Base-by-base conservation (phyloP, 106 monocot genomes). In the Allium fistulosum region DNA sequence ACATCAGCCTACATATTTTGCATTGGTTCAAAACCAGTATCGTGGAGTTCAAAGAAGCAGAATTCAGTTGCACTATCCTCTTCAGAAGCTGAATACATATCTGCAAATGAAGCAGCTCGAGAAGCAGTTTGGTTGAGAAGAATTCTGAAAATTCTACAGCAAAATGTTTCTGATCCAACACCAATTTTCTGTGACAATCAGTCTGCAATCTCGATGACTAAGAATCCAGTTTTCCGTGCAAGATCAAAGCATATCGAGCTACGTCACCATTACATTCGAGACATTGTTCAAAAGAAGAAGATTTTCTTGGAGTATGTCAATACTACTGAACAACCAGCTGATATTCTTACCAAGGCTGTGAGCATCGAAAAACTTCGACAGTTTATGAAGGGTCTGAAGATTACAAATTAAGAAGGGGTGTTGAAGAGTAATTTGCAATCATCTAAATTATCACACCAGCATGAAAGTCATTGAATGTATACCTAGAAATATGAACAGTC, bases 41-140 rank as follows among this genome's bases (percentile, higher is more conserved):
- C 59, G 4, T 71, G 58, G 70, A 2, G 8, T 7, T 71, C 70
- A 16, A 71, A 48, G 28, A 71, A 71, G 58, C 70, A 71, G 46
- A 2, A 60, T 10, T 49, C 46, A 7, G 6, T 59, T 6, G 59
- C 70, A 49, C 17, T 48, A 1, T 71, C 70, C 17, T 71, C 47
- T 47, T 45, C 58, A 18, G 59, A 71, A 60, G 59, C 59, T 9
- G 59, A 71, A 60, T 71, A 47, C 46, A 49, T 49, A 10, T 53
- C 52, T 10, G 13, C 22, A 10, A 68, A 51, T 26, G 26, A 11
- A 13, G 69, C 57, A 4, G 22, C 69, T 12, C 58, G 57, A 46
- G 14, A 69, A 46, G 69, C 69, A 57, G 13, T 58, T 4, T 69
- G 69, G 14, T 17, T 56, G 4, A n/a, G 57, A 69, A 69, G 57